phyloP scores from a whole-genome alignment of 352 stramenopile genomes.

The Phytophthora melonis region DNA sequence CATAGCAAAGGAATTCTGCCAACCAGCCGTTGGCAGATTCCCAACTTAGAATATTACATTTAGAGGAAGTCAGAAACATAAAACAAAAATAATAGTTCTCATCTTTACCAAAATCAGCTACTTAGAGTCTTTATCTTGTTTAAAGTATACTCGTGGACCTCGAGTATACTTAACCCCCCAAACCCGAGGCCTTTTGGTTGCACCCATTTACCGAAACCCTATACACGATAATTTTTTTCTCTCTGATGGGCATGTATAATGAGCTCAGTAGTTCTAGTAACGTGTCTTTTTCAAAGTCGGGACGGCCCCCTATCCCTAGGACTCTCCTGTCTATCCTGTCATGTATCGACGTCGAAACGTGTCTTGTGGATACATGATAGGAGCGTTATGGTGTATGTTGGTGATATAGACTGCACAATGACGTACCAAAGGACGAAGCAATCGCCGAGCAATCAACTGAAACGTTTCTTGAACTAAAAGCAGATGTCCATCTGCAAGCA shows the following conservation, averaged over 20 bases:
- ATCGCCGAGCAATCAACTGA: neutral
- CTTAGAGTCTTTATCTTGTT: too few species aligned
- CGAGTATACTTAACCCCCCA: neutral
- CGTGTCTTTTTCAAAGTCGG: neutral
- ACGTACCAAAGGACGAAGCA: neutral
- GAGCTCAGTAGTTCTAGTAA: neutral
- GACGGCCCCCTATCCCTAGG: too few species aligned
- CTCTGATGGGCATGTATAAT: neutral
- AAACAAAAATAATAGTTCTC: too few species aligned
- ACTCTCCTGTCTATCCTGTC: too few species aligned
- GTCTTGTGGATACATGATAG: neutral
- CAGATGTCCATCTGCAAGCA: neutral
- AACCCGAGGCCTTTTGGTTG: neutral
- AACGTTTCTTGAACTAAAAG: neutral
- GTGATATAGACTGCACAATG: neutral
- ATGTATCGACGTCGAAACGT: too few species aligned
- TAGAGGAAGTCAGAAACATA: too few species aligned
- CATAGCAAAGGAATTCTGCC: too few species aligned
- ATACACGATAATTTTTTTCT: neutral
- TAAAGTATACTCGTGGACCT: too few species aligned
- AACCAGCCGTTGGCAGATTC: too few species aligned
- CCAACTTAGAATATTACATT: too few species aligned
- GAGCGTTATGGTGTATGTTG: neutral
- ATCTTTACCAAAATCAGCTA: too few species aligned
- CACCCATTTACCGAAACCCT: neutral